A percentile compares a stretch with the other conserved stretches of the same genome.
These are phyloP conservation scores for Exobasidium rhododendri DNA, from an alignment of 1,284 basidiomycete species.

Conservation along the genomic window DNA sequence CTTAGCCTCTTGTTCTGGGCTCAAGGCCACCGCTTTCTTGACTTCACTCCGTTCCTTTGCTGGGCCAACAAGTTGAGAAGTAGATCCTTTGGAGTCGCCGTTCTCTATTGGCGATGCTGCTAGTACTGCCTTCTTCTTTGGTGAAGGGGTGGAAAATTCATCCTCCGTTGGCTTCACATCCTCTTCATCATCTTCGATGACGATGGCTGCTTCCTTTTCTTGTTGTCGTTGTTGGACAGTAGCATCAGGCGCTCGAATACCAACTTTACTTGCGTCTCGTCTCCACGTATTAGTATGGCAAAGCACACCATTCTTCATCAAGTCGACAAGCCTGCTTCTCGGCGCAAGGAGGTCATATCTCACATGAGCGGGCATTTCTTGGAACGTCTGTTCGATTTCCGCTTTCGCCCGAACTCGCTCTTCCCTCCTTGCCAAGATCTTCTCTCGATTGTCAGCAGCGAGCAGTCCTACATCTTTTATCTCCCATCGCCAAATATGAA, in stretches of 20 bases:
- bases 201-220: background rate
- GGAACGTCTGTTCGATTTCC: constrained; percentile 27
- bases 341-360: constrained; percentile 3
- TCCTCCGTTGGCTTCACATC: background rate
- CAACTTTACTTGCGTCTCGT: background rate
- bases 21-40: background rate
- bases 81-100: background rate
- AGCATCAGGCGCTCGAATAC: background rate
- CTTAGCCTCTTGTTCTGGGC: constrained; percentile 4
- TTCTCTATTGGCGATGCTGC: constrained; percentile 56
- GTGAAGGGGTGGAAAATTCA: background rate
- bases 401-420: constrained; percentile 66
- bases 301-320: too few species aligned
- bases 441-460: constrained; percentile 68
- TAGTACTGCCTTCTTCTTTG: background rate
- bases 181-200: background rate
- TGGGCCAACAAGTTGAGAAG: background rate
- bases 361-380: constrained; percentile 24
- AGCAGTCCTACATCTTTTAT: constrained; percentile 68
- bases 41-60: background rate
- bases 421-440: constrained; percentile 63
- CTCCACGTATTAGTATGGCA: too few species aligned
- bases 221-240: background rate
- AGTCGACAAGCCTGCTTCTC: too few species aligned
- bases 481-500: constrained; percentile 86